A percentile compares a stretch with the other conserved stretches of the same genome.
Evolutionary conservation across 108 stramenopile genomes (phyloP).

Genomic region (Stephanodiscus minutulus): DNA sequence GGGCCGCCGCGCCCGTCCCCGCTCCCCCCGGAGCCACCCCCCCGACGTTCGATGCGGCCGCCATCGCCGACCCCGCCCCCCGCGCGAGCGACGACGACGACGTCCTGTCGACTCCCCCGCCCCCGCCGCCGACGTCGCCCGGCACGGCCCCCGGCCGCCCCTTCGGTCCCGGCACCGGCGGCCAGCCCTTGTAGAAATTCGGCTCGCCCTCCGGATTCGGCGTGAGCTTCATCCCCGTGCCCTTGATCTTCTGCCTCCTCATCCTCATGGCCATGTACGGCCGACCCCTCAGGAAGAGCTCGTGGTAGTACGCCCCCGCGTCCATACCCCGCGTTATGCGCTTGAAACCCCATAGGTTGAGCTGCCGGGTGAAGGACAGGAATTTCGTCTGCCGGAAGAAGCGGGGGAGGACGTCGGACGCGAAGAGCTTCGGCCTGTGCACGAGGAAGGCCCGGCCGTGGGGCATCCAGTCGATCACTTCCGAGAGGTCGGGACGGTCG

Average conservation of each 20-base stretch:
- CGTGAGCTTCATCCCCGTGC: constrained; percentile 60
- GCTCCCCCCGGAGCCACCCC: too few species aligned
- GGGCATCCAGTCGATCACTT: constrained; percentile 60
- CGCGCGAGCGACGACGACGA: too few species aligned
- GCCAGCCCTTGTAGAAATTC: constrained; percentile 43
- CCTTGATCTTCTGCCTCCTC: constrained; percentile 61
- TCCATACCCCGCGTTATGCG: constrained; percentile 65
- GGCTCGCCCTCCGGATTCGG: constrained; percentile 61
- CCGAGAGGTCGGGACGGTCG: constrained; percentile 40
- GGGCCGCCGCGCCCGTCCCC: too few species aligned
- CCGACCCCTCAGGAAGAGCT: constrained; percentile 59
- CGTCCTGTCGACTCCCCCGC: too few species aligned
- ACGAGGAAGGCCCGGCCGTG: constrained; percentile 74
- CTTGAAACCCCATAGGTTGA: constrained; percentile 85
- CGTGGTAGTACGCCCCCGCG: constrained; percentile 64
- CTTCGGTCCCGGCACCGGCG: constrained; percentile 12
- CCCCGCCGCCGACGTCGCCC: too few species aligned
- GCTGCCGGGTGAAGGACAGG: constrained; percentile 76
- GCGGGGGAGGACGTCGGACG: constrained; percentile 52
- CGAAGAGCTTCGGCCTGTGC: constrained; percentile 64
- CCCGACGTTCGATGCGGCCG: too few species aligned
- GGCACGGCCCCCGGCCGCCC: background rate
- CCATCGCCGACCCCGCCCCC: too few species aligned
- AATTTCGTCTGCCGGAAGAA: constrained; percentile 84
- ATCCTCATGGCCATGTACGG: constrained; percentile 56